Conservation (phyloP, 2,329 filamentous ascomycete species). For the Fonsecaea pugnacius region DNA sequence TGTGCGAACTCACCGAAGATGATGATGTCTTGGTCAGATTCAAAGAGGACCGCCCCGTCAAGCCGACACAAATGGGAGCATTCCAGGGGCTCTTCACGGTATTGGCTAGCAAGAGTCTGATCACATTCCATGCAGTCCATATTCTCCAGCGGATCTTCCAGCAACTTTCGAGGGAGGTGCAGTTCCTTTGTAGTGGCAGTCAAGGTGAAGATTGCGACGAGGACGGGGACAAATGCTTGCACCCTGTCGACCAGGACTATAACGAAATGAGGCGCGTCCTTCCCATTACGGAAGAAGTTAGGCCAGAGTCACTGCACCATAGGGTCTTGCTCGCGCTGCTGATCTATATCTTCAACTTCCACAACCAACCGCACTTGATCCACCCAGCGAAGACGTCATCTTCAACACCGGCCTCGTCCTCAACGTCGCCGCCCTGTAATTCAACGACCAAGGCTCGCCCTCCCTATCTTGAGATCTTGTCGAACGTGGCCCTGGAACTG, state of each 20-base stretch:
- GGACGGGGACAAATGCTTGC: neutral
- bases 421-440: neutral
- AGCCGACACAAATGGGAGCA: constrained; percentile 6
- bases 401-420: neutral
- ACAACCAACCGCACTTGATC: constrained; percentile 21
- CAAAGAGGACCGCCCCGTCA: constrained; percentile 24
- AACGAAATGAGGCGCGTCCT: constrained; percentile 29
- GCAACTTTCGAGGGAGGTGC: constrained; percentile 20
- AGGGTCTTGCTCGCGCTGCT: constrained; percentile 25
- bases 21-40: constrained; percentile 27
- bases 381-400: constrained; percentile 2
- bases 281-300: constrained; percentile 16
- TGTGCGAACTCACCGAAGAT: constrained; percentile 22
- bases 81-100: constrained; percentile 16
- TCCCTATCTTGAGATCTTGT: constrained; percentile 23
- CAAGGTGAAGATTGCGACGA: neutral
- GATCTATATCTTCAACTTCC: constrained; percentile 31
- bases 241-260: constrained; percentile 10
- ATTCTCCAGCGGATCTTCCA: constrained; percentile 26
- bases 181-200: neutral
- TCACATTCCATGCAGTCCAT: constrained; percentile 21
- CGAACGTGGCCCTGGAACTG: constrained; percentile 23
- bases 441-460: constrained; percentile 6
- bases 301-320: constrained; percentile 14
- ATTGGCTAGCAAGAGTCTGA: constrained; percentile 19